Percentiles rank a stretch among this genome's conserved stretches.
Conservation (phyloP, 2,329 filamentous ascomycete genomes). For the Pseudogymnoascus sp. region DNA sequence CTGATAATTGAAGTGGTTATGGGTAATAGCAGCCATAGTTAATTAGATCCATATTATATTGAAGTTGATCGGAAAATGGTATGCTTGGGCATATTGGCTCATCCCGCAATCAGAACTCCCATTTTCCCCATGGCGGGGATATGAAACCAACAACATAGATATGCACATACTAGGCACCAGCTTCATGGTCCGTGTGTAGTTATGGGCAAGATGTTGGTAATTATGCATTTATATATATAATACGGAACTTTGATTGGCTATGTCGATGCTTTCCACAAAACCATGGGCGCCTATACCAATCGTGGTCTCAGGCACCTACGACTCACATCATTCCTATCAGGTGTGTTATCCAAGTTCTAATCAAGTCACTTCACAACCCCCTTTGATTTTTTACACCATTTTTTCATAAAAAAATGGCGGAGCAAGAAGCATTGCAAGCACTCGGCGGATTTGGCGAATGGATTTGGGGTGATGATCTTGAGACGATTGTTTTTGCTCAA, state of each 20-base stretch:
- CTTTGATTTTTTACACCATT: background rate
- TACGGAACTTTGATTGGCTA: background rate
- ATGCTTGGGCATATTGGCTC: background rate
- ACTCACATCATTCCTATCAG: background rate
- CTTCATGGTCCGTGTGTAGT: background rate
- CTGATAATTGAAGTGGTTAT: background rate
- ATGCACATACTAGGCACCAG: background rate
- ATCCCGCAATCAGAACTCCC: background rate
- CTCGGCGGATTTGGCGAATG: background rate
- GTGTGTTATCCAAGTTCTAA: background rate
- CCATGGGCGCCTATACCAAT: background rate
- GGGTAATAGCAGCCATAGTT: background rate
- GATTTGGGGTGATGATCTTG: background rate
- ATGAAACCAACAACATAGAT: background rate
- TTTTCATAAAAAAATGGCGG: background rate
- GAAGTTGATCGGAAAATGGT: background rate
- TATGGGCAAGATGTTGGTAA: background rate
- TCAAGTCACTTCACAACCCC: background rate
- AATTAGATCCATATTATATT: background rate
- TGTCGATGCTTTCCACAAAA: background rate
- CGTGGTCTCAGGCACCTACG: background rate
- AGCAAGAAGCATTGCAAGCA: background rate
- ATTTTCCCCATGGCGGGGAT: background rate
- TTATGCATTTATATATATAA: background rate
- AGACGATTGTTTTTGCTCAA: background rate